Base-by-base conservation (phyloP, 495 filamentous ascomycete species). In the Penicillium manginii region DNA sequence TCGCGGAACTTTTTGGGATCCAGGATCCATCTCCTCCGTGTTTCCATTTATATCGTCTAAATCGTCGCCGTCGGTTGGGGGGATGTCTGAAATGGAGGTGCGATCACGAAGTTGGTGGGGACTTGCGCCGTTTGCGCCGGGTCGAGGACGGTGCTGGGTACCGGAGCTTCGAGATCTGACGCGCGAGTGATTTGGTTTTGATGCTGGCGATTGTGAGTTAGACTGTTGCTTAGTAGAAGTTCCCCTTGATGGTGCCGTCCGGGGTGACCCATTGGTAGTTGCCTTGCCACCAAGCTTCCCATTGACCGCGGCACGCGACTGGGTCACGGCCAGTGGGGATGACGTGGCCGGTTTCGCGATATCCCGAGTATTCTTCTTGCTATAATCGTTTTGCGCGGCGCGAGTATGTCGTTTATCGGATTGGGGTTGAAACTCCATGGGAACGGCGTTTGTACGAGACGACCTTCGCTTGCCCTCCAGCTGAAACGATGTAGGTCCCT, bases 381-480 rank as follows among this genome's bases (percentile, higher is more conserved):
- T 50, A 54, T 62, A 54, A 12, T 65, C 62, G 48, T 72, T 70
- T 45, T 72, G 73, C 35, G 70, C 68, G 17, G 75, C 78, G 57
- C 84, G 81, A 51, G 81, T 84, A 49, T 76, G 75, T 64, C 83
- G 78, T 71, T 89, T 96, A 32, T 84, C 84, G 26, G 84, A 83
- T 29, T 74, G 79, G 33, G 88, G 81, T 63, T 91, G 85, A 54
- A 89, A 71, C 58, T 91, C 88, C 32, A 88, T 60, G n/a, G 89
- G 89, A 18, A 90, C 73, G 29, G 77, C 73, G 69, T 96, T 96
- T 55, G 90, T 90, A 60, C 93, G 82, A 35, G 90, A 90, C 9
- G 93, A 97, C 71, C 91, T 94, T 54, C 94, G 84, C 60, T 86
- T 86, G 45, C 94, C 94, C 75, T 91, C 87, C 60, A 88, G 86